These are phyloP conservation scores for Exophiala lecanii-corni DNA, from an alignment of 2,329 filamentous ascomycete species.

Conservation along the genomic window DNA sequence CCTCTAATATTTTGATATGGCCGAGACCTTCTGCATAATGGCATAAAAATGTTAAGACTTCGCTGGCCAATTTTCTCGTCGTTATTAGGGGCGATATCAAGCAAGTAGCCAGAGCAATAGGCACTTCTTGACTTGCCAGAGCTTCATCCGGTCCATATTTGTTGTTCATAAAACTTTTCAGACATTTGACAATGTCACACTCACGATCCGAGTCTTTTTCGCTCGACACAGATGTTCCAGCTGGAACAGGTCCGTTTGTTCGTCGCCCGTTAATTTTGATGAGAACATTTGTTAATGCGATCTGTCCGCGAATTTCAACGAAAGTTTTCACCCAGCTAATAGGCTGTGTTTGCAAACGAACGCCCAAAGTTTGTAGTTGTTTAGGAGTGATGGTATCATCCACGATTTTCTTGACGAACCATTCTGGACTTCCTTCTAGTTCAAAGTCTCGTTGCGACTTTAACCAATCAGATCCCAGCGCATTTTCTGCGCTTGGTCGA, in stretches of 20 bases:
- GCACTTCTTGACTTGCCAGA: slow-evolving; percentile 79
- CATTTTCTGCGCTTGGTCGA: too few species aligned
- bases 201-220: slow-evolving; percentile 85
- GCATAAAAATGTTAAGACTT: slow-evolving; percentile 92
- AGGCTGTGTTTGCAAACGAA: slow-evolving; percentile 91
- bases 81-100: slow-evolving; percentile 84
- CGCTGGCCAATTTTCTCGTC: slow-evolving; percentile 89
- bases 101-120: slow-evolving; percentile 79
- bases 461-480: too few species aligned
- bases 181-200: slow-evolving; percentile 95
- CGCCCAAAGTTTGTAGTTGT: slow-evolving; percentile 84
- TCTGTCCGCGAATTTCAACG: slow-evolving; percentile 93
- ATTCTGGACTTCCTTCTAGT: slow-evolving; percentile 93
- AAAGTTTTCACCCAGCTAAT: slow-evolving; percentile 97
- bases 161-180: slow-evolving; percentile 98
- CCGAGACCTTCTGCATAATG: slow-evolving; percentile 88
- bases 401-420: slow-evolving; percentile 96
- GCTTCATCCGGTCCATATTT: slow-evolving; percentile 98
- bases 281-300: slow-evolving; percentile 89
- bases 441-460: too few species aligned
- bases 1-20: slow-evolving; percentile 88
- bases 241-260: slow-evolving; percentile 64
- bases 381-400: slow-evolving; percentile 90
- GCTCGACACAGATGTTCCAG: slow-evolving; percentile 50
- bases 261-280: slow-evolving; percentile 89